phyloP scores from a whole-genome alignment of 306 rosid species.

The Vigna reflexopilosa region DNA sequence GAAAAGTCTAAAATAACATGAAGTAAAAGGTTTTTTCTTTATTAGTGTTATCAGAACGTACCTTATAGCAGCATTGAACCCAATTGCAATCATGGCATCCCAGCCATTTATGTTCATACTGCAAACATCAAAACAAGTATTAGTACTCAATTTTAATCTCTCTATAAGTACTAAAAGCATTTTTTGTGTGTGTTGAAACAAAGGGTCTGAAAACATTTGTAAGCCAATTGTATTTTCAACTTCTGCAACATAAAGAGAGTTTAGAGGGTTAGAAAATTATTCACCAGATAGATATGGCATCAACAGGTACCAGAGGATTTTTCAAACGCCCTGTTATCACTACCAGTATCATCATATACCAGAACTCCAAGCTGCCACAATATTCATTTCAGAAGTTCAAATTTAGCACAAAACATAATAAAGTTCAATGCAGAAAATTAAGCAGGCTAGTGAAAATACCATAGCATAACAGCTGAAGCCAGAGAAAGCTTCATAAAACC shows the following conservation, averaged over 20 bases:
- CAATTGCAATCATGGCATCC: conserved; percentile 79
- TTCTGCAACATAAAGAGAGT: background rate
- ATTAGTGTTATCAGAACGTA: background rate
- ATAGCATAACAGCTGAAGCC: conserved; percentile 83
- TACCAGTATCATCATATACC: conserved; percentile 84
- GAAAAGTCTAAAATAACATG: too few species aligned
- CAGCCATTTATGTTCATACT: conserved; percentile 86
- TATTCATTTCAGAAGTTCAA: background rate
- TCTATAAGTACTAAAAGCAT: too few species aligned
- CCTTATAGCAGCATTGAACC: conserved; percentile 88
- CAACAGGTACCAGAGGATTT: conserved; percentile 70
- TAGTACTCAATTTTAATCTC: background rate
- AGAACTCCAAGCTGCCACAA: conserved; percentile 78
- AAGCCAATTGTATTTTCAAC: background rate
- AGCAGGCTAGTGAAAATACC: conserved; percentile 55
- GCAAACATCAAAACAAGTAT: conserved; percentile 36
- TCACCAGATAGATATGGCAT: conserved; percentile 82
- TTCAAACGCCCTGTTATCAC: conserved; percentile 71
- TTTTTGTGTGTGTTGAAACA: too few species aligned
- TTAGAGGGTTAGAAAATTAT: background rate
- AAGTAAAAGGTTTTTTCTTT: too few species aligned
- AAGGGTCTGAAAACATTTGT: too few species aligned
- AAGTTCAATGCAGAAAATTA: conserved; percentile 11
- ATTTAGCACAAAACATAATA: background rate
- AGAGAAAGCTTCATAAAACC: conserved; percentile 75